Conservation (phyloP, 1,139 yeast species). For the Kluyveromyces sp. region DNA sequence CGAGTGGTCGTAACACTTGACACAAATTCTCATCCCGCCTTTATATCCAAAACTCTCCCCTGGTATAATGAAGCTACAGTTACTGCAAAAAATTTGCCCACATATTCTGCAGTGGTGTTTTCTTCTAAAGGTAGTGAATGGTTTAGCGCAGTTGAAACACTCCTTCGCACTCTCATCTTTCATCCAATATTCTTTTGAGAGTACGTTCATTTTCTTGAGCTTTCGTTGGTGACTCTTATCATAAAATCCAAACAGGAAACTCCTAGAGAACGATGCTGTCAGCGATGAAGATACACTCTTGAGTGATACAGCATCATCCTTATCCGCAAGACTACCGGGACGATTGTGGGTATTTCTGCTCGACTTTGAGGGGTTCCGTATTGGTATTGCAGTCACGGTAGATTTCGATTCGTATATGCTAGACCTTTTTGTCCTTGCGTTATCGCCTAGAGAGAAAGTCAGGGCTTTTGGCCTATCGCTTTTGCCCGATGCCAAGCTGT, state of each 20-base stretch:
- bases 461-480: constrained; percentile 12
- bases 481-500: constrained; percentile 1
- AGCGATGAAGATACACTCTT: constrained; percentile 34
- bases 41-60: constrained; percentile 65
- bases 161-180: constrained; percentile 80
- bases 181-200: constrained; percentile 82
- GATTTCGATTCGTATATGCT: constrained; percentile 32
- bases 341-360: constrained; percentile 6
- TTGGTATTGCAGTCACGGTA: constrained; percentile 31
- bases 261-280: constrained; percentile 36
- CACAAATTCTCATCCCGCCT: constrained; percentile 74
- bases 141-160: constrained; percentile 68
- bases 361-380: constrained; percentile 17
- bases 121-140: constrained; percentile 72
- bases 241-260: constrained; percentile 43
- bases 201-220: constrained; percentile 33
- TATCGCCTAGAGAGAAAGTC: constrained; percentile 22
- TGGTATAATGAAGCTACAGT: constrained; percentile 73
- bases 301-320: constrained; percentile 25
- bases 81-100: constrained; percentile 88
- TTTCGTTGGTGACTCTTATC: constrained; percentile 34
- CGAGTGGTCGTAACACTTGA: constrained; percentile 61
- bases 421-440: constrained; percentile 25
- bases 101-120: constrained; percentile 94
- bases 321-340: constrained; percentile 12